These are phyloP conservation scores for Clavulina sp. DNA, from an alignment of 768 basidiomycete genomes.

Conservation along the genomic window DNA sequence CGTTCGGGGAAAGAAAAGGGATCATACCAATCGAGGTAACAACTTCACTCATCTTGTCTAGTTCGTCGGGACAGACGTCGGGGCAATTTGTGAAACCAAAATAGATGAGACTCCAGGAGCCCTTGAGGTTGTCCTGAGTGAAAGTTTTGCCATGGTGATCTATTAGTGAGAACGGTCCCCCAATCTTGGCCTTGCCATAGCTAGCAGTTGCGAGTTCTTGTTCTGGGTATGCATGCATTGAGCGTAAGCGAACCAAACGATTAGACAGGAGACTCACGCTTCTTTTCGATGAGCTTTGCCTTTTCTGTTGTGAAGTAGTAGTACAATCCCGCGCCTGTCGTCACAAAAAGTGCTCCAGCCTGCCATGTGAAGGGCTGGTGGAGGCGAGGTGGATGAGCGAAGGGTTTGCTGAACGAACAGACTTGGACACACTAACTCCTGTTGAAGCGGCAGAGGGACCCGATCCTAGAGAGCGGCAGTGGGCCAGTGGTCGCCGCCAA, in stretches of 20 bases:
- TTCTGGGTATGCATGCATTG: slow-evolving; percentile 25
- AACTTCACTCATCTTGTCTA: slow-evolving; percentile 81
- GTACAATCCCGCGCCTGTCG: slow-evolving; percentile 63
- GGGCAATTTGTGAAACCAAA: slow-evolving; percentile 99
- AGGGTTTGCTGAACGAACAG: background rate
- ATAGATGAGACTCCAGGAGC: slow-evolving; percentile 83
- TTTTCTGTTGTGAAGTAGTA: slow-evolving; percentile 87
- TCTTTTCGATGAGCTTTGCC: slow-evolving; percentile 51
- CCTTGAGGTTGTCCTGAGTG: slow-evolving; percentile 67
- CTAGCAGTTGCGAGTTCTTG: slow-evolving; percentile 55
- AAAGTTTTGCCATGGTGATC: slow-evolving; percentile 51
- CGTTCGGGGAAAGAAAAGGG: background rate
- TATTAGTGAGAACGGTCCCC: slow-evolving; percentile 72
- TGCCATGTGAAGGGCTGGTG: slow-evolving; percentile 90
- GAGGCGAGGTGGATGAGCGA: too few relatives aligned
- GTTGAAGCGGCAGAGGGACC: too few relatives aligned
- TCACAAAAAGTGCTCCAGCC: slow-evolving; percentile 69
- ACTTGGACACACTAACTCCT: background rate
- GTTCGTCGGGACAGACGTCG: slow-evolving; percentile 94
- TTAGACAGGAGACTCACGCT: slow-evolving; percentile 28
- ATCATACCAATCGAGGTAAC: slow-evolving; percentile 53
- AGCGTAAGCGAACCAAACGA: background rate
- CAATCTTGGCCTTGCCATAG: slow-evolving; percentile 74
- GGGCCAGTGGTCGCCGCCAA: too few relatives aligned
- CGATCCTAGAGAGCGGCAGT: too few relatives aligned